Evolutionary conservation across 2,329 filamentous ascomycete species (phyloP).

Genomic region (Diaporthe longicolla): DNA sequence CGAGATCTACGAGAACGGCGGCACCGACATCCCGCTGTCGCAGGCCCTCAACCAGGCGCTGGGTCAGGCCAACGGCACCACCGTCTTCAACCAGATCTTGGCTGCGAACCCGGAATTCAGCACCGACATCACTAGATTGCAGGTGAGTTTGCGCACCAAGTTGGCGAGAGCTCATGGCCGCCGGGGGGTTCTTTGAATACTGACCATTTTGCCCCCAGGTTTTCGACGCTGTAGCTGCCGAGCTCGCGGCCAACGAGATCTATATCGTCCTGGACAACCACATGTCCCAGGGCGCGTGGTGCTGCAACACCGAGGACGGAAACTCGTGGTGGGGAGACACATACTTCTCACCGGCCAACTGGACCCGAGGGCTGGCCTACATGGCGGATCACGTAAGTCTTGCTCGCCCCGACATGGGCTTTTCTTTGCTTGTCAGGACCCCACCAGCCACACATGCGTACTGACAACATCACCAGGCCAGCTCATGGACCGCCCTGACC

Average conservation of each 20-base stretch:
- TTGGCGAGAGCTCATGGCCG: fast-evolving
- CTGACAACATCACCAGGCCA: slow-evolving; percentile 45
- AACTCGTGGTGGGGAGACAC: slow-evolving; percentile 68
- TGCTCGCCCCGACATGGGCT: no score
- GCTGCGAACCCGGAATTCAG: slow-evolving; percentile 64
- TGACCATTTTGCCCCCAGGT: slow-evolving; percentile 50
- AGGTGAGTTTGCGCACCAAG: slow-evolving; percentile 47
- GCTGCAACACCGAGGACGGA: slow-evolving; percentile 61
- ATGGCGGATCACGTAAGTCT: slow-evolving; percentile 64
- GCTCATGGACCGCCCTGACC: slow-evolving; percentile 57
- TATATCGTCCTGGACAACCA: slow-evolving; percentile 67
- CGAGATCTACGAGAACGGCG: slow-evolving; percentile 57
- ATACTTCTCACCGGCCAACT: slow-evolving; percentile 66
- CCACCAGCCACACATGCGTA: background rate
- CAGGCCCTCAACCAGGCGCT: slow-evolving; percentile 55
- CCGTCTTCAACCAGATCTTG: slow-evolving; percentile 61
- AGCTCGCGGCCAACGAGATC: slow-evolving; percentile 62
- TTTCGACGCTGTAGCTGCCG: slow-evolving; percentile 68
- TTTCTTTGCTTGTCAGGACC: no score
- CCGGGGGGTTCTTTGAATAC: background rate
- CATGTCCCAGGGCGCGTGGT: slow-evolving; percentile 64
- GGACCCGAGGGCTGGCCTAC: slow-evolving; percentile 65
- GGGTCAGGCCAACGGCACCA: slow-evolving; percentile 62
- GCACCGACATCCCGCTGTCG: slow-evolving; percentile 54
- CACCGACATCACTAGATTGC: slow-evolving; percentile 61